Evolutionary conservation across 1,284 basidiomycete species (phyloP).

Genomic region (Mycosarcoma maydis): DNA sequence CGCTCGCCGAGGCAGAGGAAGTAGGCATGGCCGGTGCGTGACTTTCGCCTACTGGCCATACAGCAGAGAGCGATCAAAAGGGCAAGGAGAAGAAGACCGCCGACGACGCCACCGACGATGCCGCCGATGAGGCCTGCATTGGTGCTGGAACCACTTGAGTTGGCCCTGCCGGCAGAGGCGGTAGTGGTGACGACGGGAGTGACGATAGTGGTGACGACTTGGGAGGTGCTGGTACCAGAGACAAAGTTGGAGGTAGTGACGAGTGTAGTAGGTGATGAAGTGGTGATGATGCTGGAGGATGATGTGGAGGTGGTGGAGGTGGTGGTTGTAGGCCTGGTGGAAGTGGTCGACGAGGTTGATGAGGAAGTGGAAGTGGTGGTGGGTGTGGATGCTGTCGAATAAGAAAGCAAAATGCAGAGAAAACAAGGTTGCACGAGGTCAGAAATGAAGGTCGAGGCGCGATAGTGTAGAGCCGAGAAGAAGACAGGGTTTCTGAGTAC

Average conservation of each 20-base stretch:
- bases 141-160: conserved; percentile 24
- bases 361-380: conserved; percentile 15
- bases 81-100: conserved; percentile 47
- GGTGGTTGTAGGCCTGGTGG: conserved; percentile 21
- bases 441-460: background rate
- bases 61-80: conserved; percentile 42
- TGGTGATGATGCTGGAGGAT: conserved; percentile 26
- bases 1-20: conserved; percentile 57
- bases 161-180: conserved; percentile 11
- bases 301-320: conserved; percentile 12
- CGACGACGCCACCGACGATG: conserved; percentile 58
- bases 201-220: conserved; percentile 26
- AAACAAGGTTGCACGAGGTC: too few relatives aligned
- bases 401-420: too few relatives aligned
- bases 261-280: conserved; percentile 35
- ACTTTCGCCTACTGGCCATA: conserved; percentile 36
- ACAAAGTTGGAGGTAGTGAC: conserved; percentile 34
- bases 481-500: too few relatives aligned
- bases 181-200: conserved; percentile 41
- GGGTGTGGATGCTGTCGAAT: conserved; percentile 19
- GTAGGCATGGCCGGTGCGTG: conserved; percentile 52
- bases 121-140: conserved; percentile 59
- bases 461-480: background rate
- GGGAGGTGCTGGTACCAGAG: conserved; percentile 41
- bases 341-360: conserved; percentile 9